Conservation (phyloP, 2,329 filamentous ascomycete species). For the Sclerotinia nivalis region DNA sequence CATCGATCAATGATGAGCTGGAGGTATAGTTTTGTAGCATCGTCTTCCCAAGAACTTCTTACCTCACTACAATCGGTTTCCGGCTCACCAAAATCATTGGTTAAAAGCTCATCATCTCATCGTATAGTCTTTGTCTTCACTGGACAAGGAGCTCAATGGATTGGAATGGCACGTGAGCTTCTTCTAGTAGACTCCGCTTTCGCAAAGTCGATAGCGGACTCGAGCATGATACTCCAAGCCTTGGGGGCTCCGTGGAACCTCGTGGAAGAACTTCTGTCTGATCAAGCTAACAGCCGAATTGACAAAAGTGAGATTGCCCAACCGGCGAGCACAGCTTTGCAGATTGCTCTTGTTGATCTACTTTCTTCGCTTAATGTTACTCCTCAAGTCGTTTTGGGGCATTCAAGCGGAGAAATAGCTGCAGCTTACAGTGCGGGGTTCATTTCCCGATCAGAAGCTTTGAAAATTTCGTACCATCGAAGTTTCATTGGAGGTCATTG, state of each 20-base stretch:
- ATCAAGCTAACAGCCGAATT: constrained; percentile 33
- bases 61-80: not conserved
- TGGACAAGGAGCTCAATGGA: constrained; percentile 39
- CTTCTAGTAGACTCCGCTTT: not conserved
- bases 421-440: constrained; percentile 43
- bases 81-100: not conserved
- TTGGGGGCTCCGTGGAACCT: constrained; percentile 11
- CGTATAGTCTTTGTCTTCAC: constrained; percentile 35
- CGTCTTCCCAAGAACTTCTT: not conserved
- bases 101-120: constrained; percentile 6
- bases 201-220: constrained; percentile 12
- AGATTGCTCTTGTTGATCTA: constrained; percentile 38
- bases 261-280: constrained; percentile 42
- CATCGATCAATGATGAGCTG: constrained; percentile 22
- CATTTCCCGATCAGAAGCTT: constrained; percentile 29
- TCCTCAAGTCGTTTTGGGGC: constrained; percentile 35
- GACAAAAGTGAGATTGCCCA: constrained; percentile 33
- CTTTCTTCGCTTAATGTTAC: constrained; percentile 30
- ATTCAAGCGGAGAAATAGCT: constrained; percentile 42
- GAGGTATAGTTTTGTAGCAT: constrained; percentile 13
- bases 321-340: constrained; percentile 35
- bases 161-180: constrained; percentile 35
- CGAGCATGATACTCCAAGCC: not conserved
- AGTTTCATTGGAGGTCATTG: constrained; percentile 25
- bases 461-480: constrained; percentile 34